A percentile compares a stretch with the other conserved stretches of the same genome.
Evolutionary conservation across 169 alveolate genomes (phyloP).

Genomic region (Babesia caballi): DNA sequence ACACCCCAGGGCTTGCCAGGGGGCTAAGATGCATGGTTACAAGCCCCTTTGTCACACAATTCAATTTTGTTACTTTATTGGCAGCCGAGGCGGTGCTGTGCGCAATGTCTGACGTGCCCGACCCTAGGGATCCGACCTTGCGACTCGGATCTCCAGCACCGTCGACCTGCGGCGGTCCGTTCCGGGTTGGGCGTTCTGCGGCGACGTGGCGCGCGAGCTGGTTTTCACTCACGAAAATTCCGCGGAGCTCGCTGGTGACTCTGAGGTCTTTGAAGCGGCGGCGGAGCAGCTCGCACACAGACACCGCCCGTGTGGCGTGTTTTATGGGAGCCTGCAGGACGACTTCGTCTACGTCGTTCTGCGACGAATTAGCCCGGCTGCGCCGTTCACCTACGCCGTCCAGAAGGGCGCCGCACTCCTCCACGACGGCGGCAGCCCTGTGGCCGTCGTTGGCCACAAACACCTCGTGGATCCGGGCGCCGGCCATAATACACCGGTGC

Average conservation of each 20-base stretch:
- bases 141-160: conserved; percentile 6
- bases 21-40: too few species aligned
- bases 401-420: conserved; percentile 16
- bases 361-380: not conserved
- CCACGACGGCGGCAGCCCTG: conserved; percentile 1
- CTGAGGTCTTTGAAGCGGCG: conserved; percentile 9
- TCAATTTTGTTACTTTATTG: not conserved
- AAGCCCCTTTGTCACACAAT: not conserved
- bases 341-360: conserved; percentile 29
- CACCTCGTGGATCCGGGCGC: not conserved
- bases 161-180: conserved; percentile 4
- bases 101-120: not conserved
- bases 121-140: too few species aligned
- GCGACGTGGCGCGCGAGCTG: not conserved
- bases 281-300: conserved; percentile 41
- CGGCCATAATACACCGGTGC: not conserved
- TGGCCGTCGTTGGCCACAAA: conserved; percentile 15
- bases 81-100: too few species aligned
- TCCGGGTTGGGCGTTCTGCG: conserved; percentile 8
- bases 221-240: conserved; percentile 31
- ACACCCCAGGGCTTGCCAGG: too few species aligned
- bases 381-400: not conserved
- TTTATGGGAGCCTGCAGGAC: conserved; percentile 28
- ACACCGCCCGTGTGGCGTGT: conserved; percentile 45
- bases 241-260: conserved; percentile 11